Base-by-base conservation (phyloP, 2,329 filamentous ascomycete genomes). In the Penicillium sp. region DNA sequence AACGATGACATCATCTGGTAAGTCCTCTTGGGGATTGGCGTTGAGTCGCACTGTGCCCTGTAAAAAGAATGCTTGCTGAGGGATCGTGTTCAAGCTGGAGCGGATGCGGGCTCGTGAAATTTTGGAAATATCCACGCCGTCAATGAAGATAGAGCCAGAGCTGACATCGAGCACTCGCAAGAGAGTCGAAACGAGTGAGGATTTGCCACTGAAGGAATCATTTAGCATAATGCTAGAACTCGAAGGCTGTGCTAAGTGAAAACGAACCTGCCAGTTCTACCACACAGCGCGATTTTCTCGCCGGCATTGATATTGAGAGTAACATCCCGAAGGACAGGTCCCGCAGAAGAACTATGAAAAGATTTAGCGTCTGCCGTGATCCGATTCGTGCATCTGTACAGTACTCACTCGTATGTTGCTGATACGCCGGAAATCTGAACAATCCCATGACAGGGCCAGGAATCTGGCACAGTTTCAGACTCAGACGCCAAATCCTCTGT, bases 351-450 rank as follows among this genome's bases (percentile, higher is more conserved):
- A 7, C 51, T 54, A 5, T 5, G 31, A 16, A 28, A 3, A 11
- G 7, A 8, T 4, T 40, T 18, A 43, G 15, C 14, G 17, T 19
- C 4, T 19, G 26, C 7, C 15, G 18, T 23, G 13, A 6, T 11
- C 4, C 7, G 15, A 17, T 13, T 25, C 4, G 20, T 19, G 13
- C 7, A 23, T 23, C 21, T 23, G 15, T 9, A 9, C 27, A n/a
- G 7, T 9, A 33, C 51, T 19, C 33, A 65, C 60, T 61, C 58
- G 41, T 71, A 70, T 35, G 54, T 61, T 33, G 67, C 68, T 9
- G 58, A 63, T 9, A 71, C 50, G 20, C 58, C 48, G 19, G 54
- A 48, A 45, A 70, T 64, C 25, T 67, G 56, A 20, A 71, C 59
- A 30, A 49, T 51, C 10, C 68, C 68, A 7, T 58, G 40, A 13